Evolutionary conservation across 2,329 filamentous ascomycete species (phyloP).

Genomic region (Colletotrichum sp.): DNA sequence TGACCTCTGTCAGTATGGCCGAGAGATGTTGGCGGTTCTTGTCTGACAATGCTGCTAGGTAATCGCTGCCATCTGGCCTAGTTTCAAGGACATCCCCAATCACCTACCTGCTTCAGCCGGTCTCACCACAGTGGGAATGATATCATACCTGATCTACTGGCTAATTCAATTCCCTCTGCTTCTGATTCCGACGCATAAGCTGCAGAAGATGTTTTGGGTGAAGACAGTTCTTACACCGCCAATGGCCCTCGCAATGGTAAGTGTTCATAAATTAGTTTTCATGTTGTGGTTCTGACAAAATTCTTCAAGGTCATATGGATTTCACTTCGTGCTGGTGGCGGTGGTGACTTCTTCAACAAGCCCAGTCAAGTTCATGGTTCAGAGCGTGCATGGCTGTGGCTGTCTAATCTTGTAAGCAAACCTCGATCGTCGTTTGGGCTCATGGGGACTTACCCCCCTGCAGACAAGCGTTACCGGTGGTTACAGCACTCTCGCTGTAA

Average conservation of each 20-base stretch:
- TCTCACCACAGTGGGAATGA: background rate
- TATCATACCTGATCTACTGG: background rate
- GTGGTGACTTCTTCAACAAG: background rate
- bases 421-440: background rate
- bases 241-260: slow-evolving; percentile 45
- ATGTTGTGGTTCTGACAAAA: background rate
- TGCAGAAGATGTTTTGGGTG: slow-evolving; percentile 47
- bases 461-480: slow-evolving; percentile 49
- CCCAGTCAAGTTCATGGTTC: background rate
- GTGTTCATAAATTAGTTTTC: slow-evolving; percentile 5
- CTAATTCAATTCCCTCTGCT: slow-evolving; percentile 45
- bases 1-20: background rate
- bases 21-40: background rate
- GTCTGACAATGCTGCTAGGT: background rate
- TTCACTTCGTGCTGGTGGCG: background rate
- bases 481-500: slow-evolving; percentile 53
- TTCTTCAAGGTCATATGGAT: background rate
- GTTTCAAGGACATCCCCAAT: background rate
- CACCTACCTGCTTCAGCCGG: background rate
- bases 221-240: slow-evolving; percentile 47
- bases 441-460: background rate
- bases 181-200: slow-evolving; percentile 47
- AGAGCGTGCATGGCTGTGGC: background rate
- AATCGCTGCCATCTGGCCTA: background rate
- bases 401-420: background rate